Base-by-base conservation (phyloP, 1,284 basidiomycete species). In the Anthracocystis panici-leucophaei region DNA sequence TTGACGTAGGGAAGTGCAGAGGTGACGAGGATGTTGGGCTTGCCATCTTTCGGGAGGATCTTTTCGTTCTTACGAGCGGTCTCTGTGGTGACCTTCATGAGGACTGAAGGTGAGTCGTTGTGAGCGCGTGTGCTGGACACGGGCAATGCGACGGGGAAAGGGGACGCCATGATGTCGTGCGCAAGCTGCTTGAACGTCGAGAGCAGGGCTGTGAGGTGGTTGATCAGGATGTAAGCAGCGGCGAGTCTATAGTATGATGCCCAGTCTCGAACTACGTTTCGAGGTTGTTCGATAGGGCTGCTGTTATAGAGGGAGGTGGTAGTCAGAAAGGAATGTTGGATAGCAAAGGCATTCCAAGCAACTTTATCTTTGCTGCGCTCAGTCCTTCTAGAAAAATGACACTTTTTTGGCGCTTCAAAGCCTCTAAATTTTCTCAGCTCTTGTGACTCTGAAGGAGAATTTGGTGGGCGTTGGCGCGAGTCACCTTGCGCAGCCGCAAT, bases 1-100 rank as follows among this genome's bases (percentile, higher is more conserved):
- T 99, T 99, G 86, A 97, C 98, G 85, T 87, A 99, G 14, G 97
- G 97, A 59, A 99, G 87, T 41, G 97, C 96, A 65, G 95, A 97
- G 10, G 97, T 98, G 84, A 99, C 91, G 44, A 99, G 88, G 54
- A 97, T 65, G 74, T 84, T 84, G 38, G 73, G 49, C 61, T 83
- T 70, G 55, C 70, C 77, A n/a, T 79, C 65, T 35, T 73, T 71
- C 25, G 83, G 83, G 11, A 82, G 58, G 54, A 83, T 74, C 69
- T 79, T 79, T 42, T 69, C 54, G 29, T 71, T 69, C 38, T 71
- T 75, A 18, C 67, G 75, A 29, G 75, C 67, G 11, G 71, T 65
- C 25, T 78, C 74, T 50, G 59, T 68, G 33, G 76, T 81, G 51
- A 77, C 64, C 57, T 82, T 81, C 74, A 83, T 81, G 57, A 83